These are phyloP conservation scores for Aspergillus proliferans DNA, from an alignment of 2,329 filamentous ascomycete genomes.

Conservation along the genomic window DNA sequence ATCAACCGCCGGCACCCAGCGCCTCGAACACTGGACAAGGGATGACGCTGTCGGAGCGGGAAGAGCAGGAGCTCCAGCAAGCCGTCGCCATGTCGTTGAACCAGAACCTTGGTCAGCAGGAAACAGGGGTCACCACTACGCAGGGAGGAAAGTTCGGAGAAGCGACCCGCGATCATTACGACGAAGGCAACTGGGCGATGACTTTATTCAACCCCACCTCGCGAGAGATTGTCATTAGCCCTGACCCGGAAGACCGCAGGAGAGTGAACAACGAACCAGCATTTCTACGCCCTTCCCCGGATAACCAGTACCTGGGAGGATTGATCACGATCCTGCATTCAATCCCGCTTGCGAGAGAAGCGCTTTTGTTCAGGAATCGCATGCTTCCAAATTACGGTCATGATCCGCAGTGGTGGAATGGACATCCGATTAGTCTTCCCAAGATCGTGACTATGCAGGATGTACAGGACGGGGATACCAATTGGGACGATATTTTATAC, in stretches of 20 bases:
- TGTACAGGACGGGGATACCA: slow-evolving; percentile 24
- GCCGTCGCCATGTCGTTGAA: slow-evolving; percentile 43
- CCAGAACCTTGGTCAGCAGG: slow-evolving; percentile 44
- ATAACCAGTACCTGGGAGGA: slow-evolving; percentile 50
- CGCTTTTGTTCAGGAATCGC: slow-evolving; percentile 46
- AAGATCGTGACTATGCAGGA: slow-evolving; percentile 45
- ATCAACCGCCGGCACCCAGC: slow-evolving; percentile 22
- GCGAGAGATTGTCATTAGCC: slow-evolving; percentile 51
- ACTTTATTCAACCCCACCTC: slow-evolving; percentile 43
- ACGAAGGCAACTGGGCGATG: slow-evolving; percentile 51
- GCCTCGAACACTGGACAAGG: slow-evolving; percentile 22
- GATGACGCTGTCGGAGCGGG: slow-evolving; percentile 36
- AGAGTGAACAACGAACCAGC: slow-evolving; percentile 46
- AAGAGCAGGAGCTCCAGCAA: slow-evolving; percentile 40
- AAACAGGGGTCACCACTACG: slow-evolving; percentile 46
- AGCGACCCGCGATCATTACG: slow-evolving; percentile 50
- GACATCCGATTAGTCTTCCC: slow-evolving; percentile 45
- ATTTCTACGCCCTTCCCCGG: slow-evolving; percentile 52
- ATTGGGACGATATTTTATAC: slow-evolving; percentile 44
- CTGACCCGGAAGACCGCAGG: slow-evolving; percentile 45
- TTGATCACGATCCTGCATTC: slow-evolving; percentile 57
- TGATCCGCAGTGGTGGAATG: slow-evolving; percentile 58
- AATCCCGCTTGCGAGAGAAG: slow-evolving; percentile 54
- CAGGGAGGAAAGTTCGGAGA: slow-evolving; percentile 46
- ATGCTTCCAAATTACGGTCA: slow-evolving; percentile 48